Evolutionary conservation across 192 early-diverging fungal species (phyloP), one percentile per base, ranked within the genome.

Genomic region (Blastocladiella britannica): DNA sequence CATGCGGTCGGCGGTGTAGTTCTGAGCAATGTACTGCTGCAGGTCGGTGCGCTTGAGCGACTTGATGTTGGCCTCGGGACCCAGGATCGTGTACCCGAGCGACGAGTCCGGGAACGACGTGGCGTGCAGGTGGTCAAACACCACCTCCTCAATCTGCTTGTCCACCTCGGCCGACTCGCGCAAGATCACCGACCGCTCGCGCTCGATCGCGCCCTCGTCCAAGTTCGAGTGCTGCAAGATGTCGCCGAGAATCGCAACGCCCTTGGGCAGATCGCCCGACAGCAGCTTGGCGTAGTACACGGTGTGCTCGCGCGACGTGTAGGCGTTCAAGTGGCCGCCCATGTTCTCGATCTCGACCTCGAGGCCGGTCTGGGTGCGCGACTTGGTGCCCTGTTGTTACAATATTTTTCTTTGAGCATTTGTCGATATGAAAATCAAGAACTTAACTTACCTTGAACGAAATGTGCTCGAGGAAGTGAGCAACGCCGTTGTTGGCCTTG

Each of bases 401-500:
- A 60, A 27, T 29, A 24, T 47, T 4, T 20, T 18, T 28, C 29
- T 12, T 6, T 26, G 8, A 54, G 24, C 6, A 47, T 31, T 29
- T 7, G 55, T 43, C 22, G n/a, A 18, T 9, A 8, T 53, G 22
- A 7, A 0, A 23, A 30, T 4, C 28, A 58, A 26, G 54, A 7
- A 62, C 20, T 18, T 24, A n/a, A 52, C 59, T 31, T 69, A 86
- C 86, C 78, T 97, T 97, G 81, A 94, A 97, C 15, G 92, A 86
- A 92, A 97, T 96, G 71, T 97, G 93, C 69, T 97, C 93, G 55
- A 97, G 70, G 62, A 97, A 97, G 72, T 97, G 92, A 24, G 93
- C 93, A 28, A 88, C 80, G 27, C 93, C 93, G 61, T 97, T 97
- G 77, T 87, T 89, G 56, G 73, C 71, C 60, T 69, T 67, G 57